Evolutionary conservation across 805 yeast species (phyloP), one percentile per base, ranked within the genome.

Genomic region (Zygoascus flipseniorum): DNA sequence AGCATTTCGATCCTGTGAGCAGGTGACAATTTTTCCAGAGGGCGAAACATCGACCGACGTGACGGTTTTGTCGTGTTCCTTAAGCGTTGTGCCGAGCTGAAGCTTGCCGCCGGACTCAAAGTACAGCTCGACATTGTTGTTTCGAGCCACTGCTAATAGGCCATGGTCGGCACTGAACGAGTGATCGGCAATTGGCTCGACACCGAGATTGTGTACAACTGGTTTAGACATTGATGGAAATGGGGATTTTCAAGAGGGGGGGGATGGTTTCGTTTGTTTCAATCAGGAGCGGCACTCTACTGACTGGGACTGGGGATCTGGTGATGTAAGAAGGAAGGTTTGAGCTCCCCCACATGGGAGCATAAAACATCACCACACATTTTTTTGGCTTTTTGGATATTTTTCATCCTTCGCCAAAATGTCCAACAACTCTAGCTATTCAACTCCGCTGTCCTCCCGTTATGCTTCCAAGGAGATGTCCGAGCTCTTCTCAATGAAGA

Each of bases 401-500:
- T 23, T 23, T 23, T 23, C 28, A 23, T 23, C 6, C 28, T 4
- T 4, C 28, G n/a, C 39, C 13, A 35, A 35, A 18, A 76, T 62
- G 83, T 78, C 55, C 45, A 67, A 72, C 61, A 69, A 72, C 73
- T 97, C 92, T 71, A 80, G 83, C 58, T 92, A 92, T 75, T 72
- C 88, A 51, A 92, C 98, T 23, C 99, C 99, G 42, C 76, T 93
- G 60, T 88, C 98, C 54, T 85, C 97, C 54, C 85, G 99, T 76
- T 93, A 93, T 74, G 99, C 99, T 55, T 87, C 96, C 60, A 90
- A 87, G 67, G 99, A 93, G 76, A 93, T 93, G 99, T 85, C 97
- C 56, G 76, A 79, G 61, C 78, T 93, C 66, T 93, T 93, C 77
- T 92, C 98, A 47, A 72, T 86, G 66, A 83, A 96, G 74, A 93